These are phyloP conservation scores for Oldenlandia corymbosa DNA, from an alignment of 257 asterid genomes.

Conservation along the genomic window DNA sequence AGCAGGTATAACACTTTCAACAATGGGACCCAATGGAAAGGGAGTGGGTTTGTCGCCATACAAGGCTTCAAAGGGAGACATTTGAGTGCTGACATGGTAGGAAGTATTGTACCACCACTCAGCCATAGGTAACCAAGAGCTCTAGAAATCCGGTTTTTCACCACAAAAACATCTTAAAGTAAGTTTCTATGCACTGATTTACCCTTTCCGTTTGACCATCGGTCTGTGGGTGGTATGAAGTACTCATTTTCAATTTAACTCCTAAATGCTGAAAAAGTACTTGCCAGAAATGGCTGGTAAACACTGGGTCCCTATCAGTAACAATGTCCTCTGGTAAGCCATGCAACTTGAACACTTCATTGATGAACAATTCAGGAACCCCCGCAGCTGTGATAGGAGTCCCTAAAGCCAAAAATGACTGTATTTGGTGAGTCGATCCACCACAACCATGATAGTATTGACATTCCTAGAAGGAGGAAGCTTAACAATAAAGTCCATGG, in stretches of 20 bases:
- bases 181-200: background rate
- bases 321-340: background rate
- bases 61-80: slow-evolving; percentile 6
- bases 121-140: background rate
- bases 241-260: background rate
- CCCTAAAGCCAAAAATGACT: background rate
- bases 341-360: background rate
- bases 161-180: background rate
- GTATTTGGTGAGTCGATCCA: background rate
- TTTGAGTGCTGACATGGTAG: background rate
- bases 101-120: slow-evolving; percentile 16
- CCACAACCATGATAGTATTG: background rate
- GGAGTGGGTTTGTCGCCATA: background rate
- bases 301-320: background rate
- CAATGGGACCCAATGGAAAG: background rate
- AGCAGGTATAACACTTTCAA: background rate
- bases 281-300: background rate
- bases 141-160: background rate
- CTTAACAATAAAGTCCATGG: background rate
- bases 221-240: background rate
- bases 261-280: background rate
- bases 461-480: background rate
- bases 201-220: background rate
- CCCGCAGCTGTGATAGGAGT: accelerated
- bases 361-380: background rate